A percentile compares a stretch with the other conserved stretches of the same genome.
phyloP scores from a whole-genome alignment of 139 green algal species.

The Tetradesmus obliquus region DNA sequence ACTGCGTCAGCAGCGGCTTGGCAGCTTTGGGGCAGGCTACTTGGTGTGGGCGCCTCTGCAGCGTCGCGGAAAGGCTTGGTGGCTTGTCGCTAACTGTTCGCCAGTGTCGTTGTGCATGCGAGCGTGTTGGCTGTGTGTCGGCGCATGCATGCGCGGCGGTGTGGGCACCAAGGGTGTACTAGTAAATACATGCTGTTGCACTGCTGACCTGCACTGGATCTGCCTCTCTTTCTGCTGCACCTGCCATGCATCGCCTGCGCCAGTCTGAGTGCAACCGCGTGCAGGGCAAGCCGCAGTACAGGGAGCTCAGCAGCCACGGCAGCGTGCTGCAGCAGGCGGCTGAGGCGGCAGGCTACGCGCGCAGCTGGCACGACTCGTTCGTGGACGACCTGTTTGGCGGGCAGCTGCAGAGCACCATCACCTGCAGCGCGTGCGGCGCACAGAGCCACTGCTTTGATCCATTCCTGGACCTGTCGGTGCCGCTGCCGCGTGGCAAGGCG shows the following conservation, averaged over 20 bases:
- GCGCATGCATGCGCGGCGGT: no score
- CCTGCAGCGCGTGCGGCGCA: conserved; percentile 70
- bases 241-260: background rate
- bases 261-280: conserved; percentile 72
- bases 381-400: conserved; percentile 86
- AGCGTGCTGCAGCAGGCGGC: conserved; percentile 72
- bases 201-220: background rate
- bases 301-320: conserved; percentile 71
- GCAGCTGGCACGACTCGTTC: conserved; percentile 70
- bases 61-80: background rate
- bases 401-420: conserved; percentile 82
- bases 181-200: background rate
- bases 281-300: conserved; percentile 61
- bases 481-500: conserved; percentile 61
- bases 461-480: conserved; percentile 82
- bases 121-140: no score
- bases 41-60: background rate
- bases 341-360: conserved; percentile 70
- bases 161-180: background rate
- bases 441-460: conserved; percentile 83
- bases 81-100: background rate
- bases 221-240: background rate
- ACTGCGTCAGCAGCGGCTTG: background rate
- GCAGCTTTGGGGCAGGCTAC: background rate
- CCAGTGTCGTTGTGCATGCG: no score